Base-by-base conservation (phyloP, 148 eudicot genomes). In the Linanthus parryae region DNA sequence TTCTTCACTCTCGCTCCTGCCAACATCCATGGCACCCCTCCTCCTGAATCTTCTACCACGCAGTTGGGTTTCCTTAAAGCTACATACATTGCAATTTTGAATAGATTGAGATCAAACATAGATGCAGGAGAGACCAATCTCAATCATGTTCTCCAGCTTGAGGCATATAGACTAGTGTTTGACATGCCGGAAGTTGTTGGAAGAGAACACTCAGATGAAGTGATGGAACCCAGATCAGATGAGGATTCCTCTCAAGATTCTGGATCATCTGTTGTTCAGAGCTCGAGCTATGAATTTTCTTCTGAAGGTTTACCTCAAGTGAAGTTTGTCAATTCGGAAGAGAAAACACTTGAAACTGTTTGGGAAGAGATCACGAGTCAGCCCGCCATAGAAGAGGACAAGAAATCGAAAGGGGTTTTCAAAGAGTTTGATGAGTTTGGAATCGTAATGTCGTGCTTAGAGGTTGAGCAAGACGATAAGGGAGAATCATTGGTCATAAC, bases 101-200 rank as follows among this genome's bases (percentile, higher is more conserved):
- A 64, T 48, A 72, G 67, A 2, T 25, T 58, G 1, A 37, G 22
- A 17, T 27, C 61, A 0, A 40, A 27, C 2, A 58, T 19, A 42
- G 75, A 64, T 1, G 45, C 61, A 7, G 71, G 41, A 13, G 56
- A 43, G 19, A 69, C 50, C n/a, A 70, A 53, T 7, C 31, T 56
- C 29, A 22, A 29, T 7, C 22, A 14, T 0, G 39, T 67, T 44
- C 83, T 81, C 35, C 86, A 74, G 62, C 52, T 78, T 52, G 81
- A 82, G 27, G 65, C 77, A 34, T 88, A 64, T 57, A 79, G 60
- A 56, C 58, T 73, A 21, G 74, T 83, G 51, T 87, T 87, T 41
- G 79, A 73, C 24, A 40, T 58, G 5, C 51, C 71, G 23, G 33
- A 40, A 29, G 52, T 71, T 57, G 72, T 67, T 47, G 52, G 48